Base-by-base conservation (phyloP, 1,284 basidiomycete genomes). In the Clitocybe nebularis region DNA sequence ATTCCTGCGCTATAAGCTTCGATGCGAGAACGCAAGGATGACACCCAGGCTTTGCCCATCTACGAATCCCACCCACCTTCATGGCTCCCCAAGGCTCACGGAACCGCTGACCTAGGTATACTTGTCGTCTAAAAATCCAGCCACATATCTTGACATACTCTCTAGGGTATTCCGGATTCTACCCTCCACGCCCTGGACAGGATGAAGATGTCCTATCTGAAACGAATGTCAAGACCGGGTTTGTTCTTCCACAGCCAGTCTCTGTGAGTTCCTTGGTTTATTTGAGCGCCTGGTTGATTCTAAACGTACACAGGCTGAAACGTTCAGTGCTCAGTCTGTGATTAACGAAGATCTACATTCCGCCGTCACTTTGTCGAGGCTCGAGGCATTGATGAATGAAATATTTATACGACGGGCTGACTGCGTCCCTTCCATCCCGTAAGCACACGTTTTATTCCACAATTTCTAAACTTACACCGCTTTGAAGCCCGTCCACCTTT, bases 191-290 rank as follows among this genome's bases (percentile, higher is more conserved):
- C 41, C 81, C 88, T 11, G 79, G 81, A 5, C 89, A 94, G 62
- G 82, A 88, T 20, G 94, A 96, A 63, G 93, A 96, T 57, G 64
- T 81, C 3, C 68, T 96, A 43, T 85, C 88, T 0, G 83, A 89
- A 45, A 57, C 63, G 0, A 86, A 85, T 53, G 80, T 97, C 45
- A 89, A 88, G 67, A 77, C 78, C 58, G 95, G 95, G 0, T 88
- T 89, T 49, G 58, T 70, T 5, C 68, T 82, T 17, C 67, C 70
- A 20, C 69, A 71, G 11, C 69, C 79, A 17, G 83, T 93, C 25
- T 69, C 77, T 28, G 88, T 87, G 51, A 53, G 75, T 65, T 24
- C 17, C n/a, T n/a, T n/a, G n/a, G n/a, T n/a, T n/a, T n/a, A n/a
- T n/a, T n/a, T n/a, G n/a, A n/a, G n/a, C n/a, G n/a, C n/a, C n/a